These are phyloP conservation scores for Kitagawia praeruptora DNA, from an alignment of 129 eudicot species.

Conservation along the genomic window DNA sequence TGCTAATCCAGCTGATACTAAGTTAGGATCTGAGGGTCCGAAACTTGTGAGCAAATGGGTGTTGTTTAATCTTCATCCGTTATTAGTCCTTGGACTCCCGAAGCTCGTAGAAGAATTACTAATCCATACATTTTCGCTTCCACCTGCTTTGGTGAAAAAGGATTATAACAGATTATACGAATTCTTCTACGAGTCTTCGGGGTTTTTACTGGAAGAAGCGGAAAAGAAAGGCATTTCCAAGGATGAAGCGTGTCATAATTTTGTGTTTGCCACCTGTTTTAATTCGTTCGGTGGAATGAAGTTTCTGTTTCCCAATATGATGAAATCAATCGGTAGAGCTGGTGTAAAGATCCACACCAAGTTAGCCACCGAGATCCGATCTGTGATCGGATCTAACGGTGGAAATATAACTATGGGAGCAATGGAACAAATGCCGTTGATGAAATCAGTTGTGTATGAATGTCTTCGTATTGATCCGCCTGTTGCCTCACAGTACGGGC, in stretches of 20 bases:
- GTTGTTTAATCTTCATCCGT: constrained; percentile 56
- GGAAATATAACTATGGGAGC: constrained; percentile 74
- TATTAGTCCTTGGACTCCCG: constrained; percentile 56
- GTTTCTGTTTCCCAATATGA: constrained; percentile 58
- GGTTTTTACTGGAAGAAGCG: constrained; percentile 37
- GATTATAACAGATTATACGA: constrained; percentile 50
- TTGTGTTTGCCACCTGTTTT: constrained; percentile 69
- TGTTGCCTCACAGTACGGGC: constrained; percentile 63
- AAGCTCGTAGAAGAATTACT: constrained; percentile 41
- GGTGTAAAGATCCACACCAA: constrained; percentile 51
- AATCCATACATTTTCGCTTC: constrained; percentile 50
- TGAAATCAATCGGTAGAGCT: constrained; percentile 78
- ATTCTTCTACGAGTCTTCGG: constrained; percentile 48
- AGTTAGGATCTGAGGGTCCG: constrained; percentile 55
- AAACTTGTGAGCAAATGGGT: constrained; percentile 53
- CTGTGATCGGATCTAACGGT: constrained; percentile 37
- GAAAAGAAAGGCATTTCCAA: constrained; percentile 40
- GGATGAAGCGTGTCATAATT: constrained; percentile 75
- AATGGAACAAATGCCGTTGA: constrained; percentile 79
- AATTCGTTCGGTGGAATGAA: constrained; percentile 85
- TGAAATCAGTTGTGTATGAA: constrained; percentile 84
- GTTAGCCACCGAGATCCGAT: constrained; percentile 64
- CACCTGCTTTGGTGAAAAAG: constrained; percentile 48
- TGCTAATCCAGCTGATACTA: constrained; percentile 46
- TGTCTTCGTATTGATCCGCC: constrained; percentile 79